Evolutionary conservation across 2,329 filamentous ascomycete genomes (phyloP), one percentile per base, ranked within the genome.

Genomic region (Nothophaeocryptopus gaeumannii): DNA sequence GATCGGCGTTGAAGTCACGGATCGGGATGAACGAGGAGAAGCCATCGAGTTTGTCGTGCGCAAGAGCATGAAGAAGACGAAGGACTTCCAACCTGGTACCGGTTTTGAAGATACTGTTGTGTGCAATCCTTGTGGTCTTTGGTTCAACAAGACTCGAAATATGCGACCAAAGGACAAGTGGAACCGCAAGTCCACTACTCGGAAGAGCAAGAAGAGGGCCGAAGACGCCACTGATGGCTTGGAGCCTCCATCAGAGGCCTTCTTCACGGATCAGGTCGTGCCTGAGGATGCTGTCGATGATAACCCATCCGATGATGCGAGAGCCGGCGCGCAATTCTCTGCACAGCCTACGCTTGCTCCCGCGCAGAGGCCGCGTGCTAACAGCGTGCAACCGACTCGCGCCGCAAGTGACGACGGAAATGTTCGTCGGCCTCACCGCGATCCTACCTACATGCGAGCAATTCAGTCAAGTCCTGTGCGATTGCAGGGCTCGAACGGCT

Each of bases 121-220:
- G 33, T 99, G 93, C 76, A 99, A 99, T 67, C 90, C 92, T 51
- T 99, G 93, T 67, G 93, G 93, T 13, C 83, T 99, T 36, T 99
- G 90, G 89, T 84, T 99, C 60, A 84, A 85, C 53, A 97, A 96
- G 65, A 89, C 86, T 70, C 89, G 88, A 64, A 79, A 75, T 16
- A 93, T 95, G 75, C 84, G 93, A 8, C 93, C 93, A 2, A 76
- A 83, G 46, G 83, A 92, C 53, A 84, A 85, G 58, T 99, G 92
- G 92, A 85, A 86, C 58, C 54, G 58, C 30, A 64, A 62, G 49
- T 51, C 55, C n/a, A 48, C 36, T 5, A 53, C 50, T 8, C 47
- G 63, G 36, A 60, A 59, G 32, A 57, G 54, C 37, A 66, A 62
- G 48, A 66, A 65, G 54, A 59, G 57, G 45, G 49, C 46, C 29